These are phyloP conservation scores for Plantago major DNA, from an alignment of 257 asterid genomes.

Conservation along the genomic window DNA sequence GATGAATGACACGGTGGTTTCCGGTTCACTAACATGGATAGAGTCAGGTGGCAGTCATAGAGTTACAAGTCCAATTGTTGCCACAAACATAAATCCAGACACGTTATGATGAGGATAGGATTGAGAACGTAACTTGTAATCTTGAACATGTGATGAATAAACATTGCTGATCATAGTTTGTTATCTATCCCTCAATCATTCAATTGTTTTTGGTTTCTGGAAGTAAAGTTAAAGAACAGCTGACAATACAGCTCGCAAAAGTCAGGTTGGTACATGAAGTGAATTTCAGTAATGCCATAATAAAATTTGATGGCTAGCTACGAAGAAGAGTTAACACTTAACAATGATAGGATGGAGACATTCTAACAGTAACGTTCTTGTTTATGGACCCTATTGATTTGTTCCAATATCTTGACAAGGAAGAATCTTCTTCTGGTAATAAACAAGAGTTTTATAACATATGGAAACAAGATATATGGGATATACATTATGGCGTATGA, in stretches of 20 bases:
- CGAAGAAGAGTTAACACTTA: background rate
- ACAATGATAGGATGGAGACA: background rate
- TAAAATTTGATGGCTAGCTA: background rate
- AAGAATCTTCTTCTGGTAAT: background rate
- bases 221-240: background rate
- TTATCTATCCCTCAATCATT: background rate
- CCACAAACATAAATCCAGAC: background rate
- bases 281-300: background rate
- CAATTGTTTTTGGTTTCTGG: background rate
- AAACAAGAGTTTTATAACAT: background rate
- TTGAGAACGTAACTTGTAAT: background rate
- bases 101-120: background rate
- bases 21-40: slow-evolving; percentile 9
- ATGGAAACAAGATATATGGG: background rate
- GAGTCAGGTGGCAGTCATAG: background rate
- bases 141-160: slow-evolving; percentile 10
- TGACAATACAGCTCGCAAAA: background rate
- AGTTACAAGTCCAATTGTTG: slow-evolving; percentile 11
- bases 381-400: background rate
- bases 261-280: background rate
- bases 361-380: background rate
- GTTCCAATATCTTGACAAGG: background rate
- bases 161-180: no score
- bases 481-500: background rate
- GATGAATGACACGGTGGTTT: background rate